A percentile compares a stretch with the other conserved stretches of the same genome.
Evolutionary conservation across 2,329 filamentous ascomycete genomes (phyloP).

Genomic region (Shiraia sp.): DNA sequence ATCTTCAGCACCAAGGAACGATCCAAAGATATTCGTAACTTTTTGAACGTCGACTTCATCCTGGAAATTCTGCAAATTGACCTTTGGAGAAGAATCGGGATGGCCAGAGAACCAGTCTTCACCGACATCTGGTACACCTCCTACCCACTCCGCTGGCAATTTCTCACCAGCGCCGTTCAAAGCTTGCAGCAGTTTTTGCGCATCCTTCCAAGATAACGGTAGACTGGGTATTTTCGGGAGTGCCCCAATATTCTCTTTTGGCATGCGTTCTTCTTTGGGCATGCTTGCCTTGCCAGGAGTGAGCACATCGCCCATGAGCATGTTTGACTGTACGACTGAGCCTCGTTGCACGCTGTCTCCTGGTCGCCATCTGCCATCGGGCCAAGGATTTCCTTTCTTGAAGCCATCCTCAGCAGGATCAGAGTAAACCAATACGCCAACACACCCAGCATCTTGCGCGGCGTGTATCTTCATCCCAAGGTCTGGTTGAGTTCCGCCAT

Average conservation of each 20-base stretch:
- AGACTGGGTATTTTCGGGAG: slow-evolving; percentile 86
- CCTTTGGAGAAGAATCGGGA: slow-evolving; percentile 67
- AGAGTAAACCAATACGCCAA: slow-evolving; percentile 88
- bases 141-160: slow-evolving; percentile 72
- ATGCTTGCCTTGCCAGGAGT: slow-evolving; percentile 84
- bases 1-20: slow-evolving; percentile 83
- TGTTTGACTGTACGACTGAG: slow-evolving; percentile 77
- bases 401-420: slow-evolving; percentile 88
- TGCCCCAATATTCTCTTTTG: slow-evolving; percentile 70
- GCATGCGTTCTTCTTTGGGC: slow-evolving; percentile 66
- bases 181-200: slow-evolving; percentile 74
- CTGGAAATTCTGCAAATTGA: slow-evolving; percentile 83
- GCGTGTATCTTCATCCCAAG: slow-evolving; percentile 83
- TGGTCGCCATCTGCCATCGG: slow-evolving; percentile 79
- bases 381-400: slow-evolving; percentile 70
- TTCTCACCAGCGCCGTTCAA: slow-evolving; percentile 74
- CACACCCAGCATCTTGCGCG: slow-evolving; percentile 83
- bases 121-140: slow-evolving; percentile 71
- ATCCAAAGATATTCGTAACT: slow-evolving; percentile 90
- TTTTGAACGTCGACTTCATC: slow-evolving; percentile 80
- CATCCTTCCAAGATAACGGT: slow-evolving; percentile 87
- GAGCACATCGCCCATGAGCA: slow-evolving; percentile 87
- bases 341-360: slow-evolving; percentile 81
- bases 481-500: slow-evolving; percentile 75
- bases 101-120: slow-evolving; percentile 85